phyloP scores from a whole-genome alignment of 163 green algal genomes.

The Scenedesmus sp. region DNA sequence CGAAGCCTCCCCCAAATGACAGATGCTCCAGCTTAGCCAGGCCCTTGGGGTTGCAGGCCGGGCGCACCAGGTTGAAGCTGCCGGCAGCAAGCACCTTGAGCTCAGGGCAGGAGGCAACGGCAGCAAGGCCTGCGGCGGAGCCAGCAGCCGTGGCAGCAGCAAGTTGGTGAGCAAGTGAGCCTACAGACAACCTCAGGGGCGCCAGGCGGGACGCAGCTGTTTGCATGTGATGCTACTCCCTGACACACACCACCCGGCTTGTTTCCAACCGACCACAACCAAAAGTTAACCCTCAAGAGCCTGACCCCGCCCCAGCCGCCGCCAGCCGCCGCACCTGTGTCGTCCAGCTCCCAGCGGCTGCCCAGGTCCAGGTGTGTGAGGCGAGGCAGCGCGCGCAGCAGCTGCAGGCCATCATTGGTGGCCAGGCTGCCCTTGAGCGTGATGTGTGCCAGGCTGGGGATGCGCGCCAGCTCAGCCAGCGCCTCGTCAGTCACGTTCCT shows the following conservation, averaged over 20 bases:
- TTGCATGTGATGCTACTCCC: not conserved
- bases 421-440: constrained; percentile 24
- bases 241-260: not conserved
- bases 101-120: constrained; percentile 18
- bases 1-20: constrained; percentile 49
- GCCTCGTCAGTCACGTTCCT: constrained; percentile 40
- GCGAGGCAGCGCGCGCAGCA: constrained; percentile 26
- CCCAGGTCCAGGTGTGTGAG: constrained; percentile 45
- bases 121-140: constrained; percentile 11
- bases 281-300: too few relatives aligned
- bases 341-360: constrained; percentile 47
- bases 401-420: constrained; percentile 35
- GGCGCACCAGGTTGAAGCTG: constrained; percentile 52
- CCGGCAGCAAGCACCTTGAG: constrained; percentile 32
- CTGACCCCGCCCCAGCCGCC: too few relatives aligned
- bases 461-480: not conserved
- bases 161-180: not conserved
- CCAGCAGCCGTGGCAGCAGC: not conserved
- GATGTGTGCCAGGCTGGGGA: constrained; percentile 3
- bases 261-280: too few relatives aligned
- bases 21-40: constrained; percentile 48
- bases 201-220: not conserved
- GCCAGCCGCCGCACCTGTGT: not conserved
- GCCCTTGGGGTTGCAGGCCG: not conserved
- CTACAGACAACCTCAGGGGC: not conserved